These are phyloP conservation scores for Ophiostoma pallidulum DNA, from an alignment of 2,329 filamentous ascomycete species.

Conservation along the genomic window DNA sequence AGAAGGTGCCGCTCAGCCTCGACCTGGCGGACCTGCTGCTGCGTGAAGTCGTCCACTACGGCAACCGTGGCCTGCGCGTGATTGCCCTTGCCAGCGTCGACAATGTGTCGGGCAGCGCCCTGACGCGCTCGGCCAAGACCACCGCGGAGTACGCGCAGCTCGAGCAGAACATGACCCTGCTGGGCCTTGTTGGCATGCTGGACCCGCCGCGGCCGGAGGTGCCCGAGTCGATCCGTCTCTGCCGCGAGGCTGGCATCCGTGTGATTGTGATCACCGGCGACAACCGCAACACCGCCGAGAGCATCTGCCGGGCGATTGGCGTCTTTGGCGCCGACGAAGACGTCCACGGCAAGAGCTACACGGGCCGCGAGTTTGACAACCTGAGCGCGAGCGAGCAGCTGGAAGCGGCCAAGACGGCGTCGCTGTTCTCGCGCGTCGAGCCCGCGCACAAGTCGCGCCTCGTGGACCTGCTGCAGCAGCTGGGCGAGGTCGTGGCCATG, in stretches of 20 bases:
- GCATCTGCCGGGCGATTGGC: slow-evolving; percentile 94
- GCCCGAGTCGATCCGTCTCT: slow-evolving; percentile 73
- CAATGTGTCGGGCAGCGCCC: slow-evolving; percentile 59
- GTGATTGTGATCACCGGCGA: slow-evolving; percentile 98
- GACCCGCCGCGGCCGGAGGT: slow-evolving; percentile 94
- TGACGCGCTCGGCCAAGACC: slow-evolving; percentile 67
- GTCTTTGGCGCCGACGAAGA: slow-evolving; percentile 70
- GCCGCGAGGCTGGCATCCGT: slow-evolving; percentile 85
- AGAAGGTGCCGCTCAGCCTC: slow-evolving; percentile 61
- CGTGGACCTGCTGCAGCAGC: slow-evolving; percentile 87
- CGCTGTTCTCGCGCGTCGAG: slow-evolving; percentile 91
- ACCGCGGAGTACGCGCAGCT: slow-evolving; percentile 76
- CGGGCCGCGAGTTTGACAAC: slow-evolving; percentile 87
- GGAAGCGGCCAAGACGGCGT: slow-evolving; percentile 73
- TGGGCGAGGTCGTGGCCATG: slow-evolving; percentile 95
- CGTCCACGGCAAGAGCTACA: slow-evolving; percentile 84
- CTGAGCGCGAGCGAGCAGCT: slow-evolving; percentile 71
- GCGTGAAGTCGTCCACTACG: slow-evolving; percentile 79
- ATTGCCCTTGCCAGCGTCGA: slow-evolving; percentile 86
- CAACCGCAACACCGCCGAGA: slow-evolving; percentile 95
- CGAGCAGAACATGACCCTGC: slow-evolving; percentile 87
- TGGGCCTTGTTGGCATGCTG: slow-evolving; percentile 92
- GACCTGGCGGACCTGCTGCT: slow-evolving; percentile 61
- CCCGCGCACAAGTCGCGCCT: slow-evolving; percentile 95
- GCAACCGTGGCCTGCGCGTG: slow-evolving; percentile 84